Evolutionary conservation across 768 basidiomycete species (phyloP).

Genomic region (Termitomyces bulborhizus): DNA sequence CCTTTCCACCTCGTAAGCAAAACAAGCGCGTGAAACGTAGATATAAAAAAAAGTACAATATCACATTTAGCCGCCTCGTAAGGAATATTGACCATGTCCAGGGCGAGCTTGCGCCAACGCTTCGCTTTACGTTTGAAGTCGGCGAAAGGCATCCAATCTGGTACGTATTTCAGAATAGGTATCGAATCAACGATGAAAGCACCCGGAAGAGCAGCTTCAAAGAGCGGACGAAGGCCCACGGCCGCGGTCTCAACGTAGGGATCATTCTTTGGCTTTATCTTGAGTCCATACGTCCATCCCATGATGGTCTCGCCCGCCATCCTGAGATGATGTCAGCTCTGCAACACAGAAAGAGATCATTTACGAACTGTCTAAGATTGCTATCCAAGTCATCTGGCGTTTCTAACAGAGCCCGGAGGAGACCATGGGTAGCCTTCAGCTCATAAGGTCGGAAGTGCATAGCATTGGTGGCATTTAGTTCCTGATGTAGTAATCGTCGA

Average conservation of each 20-base stretch:
- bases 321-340: not conserved
- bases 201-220: constrained; percentile 20
- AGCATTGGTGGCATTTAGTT: constrained; percentile 14
- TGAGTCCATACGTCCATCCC: constrained; percentile 27
- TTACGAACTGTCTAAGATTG: constrained; percentile 10
- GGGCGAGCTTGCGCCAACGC: constrained; percentile 15
- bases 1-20: constrained; percentile 1
- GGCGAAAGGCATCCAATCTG: constrained; percentile 29
- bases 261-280: constrained; percentile 25
- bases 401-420: constrained; percentile 18
- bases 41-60: constrained; percentile 12
- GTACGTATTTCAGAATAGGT: constrained; percentile 26
- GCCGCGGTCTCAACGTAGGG: constrained; percentile 26
- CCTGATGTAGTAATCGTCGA: constrained; percentile 18
- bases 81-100: constrained; percentile 18
- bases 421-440: constrained; percentile 14
- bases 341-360: not conserved
- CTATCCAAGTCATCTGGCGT: constrained; percentile 13
- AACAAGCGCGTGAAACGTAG: too few relatives aligned
- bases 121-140: constrained; percentile 28
- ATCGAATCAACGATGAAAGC: constrained; percentile 27
- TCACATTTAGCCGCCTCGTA: constrained; percentile 14
- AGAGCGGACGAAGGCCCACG: constrained; percentile 20
- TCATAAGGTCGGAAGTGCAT: constrained; percentile 17
- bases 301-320: constrained; percentile 23